Percentiles rank a stretch among this genome's conserved stretches.
phyloP scores from a whole-genome alignment of 1,284 basidiomycete genomes.

The Xerocomus amazonicus region DNA sequence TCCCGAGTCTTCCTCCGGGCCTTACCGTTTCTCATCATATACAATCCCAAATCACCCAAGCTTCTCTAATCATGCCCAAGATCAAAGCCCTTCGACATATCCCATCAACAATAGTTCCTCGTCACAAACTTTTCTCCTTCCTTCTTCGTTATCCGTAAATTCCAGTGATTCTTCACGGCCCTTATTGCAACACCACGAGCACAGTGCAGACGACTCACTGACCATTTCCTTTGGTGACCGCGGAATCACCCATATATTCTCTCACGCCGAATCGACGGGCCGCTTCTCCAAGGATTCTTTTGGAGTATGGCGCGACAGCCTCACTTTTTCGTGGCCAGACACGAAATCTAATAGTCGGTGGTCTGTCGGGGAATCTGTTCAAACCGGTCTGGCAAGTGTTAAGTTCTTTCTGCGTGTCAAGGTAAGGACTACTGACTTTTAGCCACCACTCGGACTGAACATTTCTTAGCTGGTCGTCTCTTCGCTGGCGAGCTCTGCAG shows the following conservation, averaged over 20 bases:
- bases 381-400: conserved; percentile 61
- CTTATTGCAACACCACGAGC: conserved; percentile 24
- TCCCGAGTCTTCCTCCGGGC: conserved; percentile 20
- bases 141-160: conserved; percentile 36
- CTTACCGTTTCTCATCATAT: conserved; percentile 21
- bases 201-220: conserved; percentile 13
- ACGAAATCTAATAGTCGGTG: conserved; percentile 64
- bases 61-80: conserved; percentile 11
- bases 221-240: conserved; percentile 26
- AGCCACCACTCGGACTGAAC: conserved; percentile 7
- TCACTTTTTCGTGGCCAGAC: conserved; percentile 70
- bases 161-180: conserved; percentile 38
- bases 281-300: conserved; percentile 50
- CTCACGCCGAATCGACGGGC: conserved; percentile 55
- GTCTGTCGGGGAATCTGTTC: conserved; percentile 73
- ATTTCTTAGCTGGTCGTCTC: conserved; percentile 52
- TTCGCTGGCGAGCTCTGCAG: conserved; percentile 48
- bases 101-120: conserved; percentile 16
- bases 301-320: conserved; percentile 58
- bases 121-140: conserved; percentile 26
- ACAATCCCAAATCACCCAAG: conserved; percentile 21
- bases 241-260: conserved; percentile 49
- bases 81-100: conserved; percentile 6
- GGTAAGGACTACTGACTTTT: conserved; percentile 36
- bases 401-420: conserved; percentile 68